Percentiles rank a stretch among this genome's conserved stretches.
Evolutionary conservation across 2,329 filamentous ascomycete genomes (phyloP).

Genomic region (Aspergillus phoenicis): DNA sequence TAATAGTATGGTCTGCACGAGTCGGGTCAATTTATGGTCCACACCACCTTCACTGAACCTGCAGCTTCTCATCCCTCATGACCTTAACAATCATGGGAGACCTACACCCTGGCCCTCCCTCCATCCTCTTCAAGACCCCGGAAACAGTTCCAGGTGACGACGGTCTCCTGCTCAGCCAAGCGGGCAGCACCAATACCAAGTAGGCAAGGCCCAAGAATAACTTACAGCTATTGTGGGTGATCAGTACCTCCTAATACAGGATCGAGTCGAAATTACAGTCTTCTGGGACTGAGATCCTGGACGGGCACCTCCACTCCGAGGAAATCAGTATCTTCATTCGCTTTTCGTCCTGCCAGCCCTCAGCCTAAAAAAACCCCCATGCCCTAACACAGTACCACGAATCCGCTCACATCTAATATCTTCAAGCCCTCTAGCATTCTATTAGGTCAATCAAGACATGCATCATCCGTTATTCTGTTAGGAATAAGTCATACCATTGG

Average conservation of each 20-base stretch:
- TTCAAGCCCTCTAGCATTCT: constrained; percentile 1
- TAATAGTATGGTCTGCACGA: not conserved
- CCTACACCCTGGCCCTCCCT: not conserved
- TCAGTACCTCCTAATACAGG: constrained; percentile 12
- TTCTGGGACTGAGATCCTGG: constrained; percentile 11
- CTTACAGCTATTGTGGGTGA: constrained; percentile 15
- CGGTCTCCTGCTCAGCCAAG: not conserved
- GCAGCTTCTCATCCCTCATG: not conserved
- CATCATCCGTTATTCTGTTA: not conserved
- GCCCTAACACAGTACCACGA: constrained; percentile 3
- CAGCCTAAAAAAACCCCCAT: constrained; percentile 6
- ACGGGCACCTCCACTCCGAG: constrained; percentile 11
- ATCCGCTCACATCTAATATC: not conserved
- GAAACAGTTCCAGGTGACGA: constrained; percentile 6
- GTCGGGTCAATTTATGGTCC: not conserved
- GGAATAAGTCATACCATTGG: not conserved
- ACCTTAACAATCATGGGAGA: not conserved
- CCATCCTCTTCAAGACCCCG: not conserved
- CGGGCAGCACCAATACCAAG: not conserved
- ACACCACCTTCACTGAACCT: constrained; percentile 2
- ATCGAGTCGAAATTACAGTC: constrained; percentile 11
- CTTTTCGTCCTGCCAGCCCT: not conserved
- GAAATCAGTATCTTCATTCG: not conserved
- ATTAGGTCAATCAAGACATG: not conserved
- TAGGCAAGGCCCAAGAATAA: constrained; percentile 1